Evolutionary conservation across 495 filamentous ascomycete genomes (phyloP).

Genomic region (Podospora bellae-mahoneyi): DNA sequence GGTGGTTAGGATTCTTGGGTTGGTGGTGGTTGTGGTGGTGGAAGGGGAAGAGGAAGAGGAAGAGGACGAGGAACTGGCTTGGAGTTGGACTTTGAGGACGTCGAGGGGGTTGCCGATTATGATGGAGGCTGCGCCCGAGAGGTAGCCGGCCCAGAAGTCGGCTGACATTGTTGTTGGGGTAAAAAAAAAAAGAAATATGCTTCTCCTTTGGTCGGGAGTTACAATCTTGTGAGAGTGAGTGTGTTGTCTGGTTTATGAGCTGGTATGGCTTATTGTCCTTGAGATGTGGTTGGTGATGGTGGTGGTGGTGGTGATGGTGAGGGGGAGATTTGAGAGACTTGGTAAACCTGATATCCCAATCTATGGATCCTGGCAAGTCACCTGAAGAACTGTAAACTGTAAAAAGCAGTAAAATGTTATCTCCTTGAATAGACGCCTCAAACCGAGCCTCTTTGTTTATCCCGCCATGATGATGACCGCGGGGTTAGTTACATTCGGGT

Average conservation of each 20-base stretch:
- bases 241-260: background rate
- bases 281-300: background rate
- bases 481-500: background rate
- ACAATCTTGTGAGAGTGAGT: too few relatives aligned
- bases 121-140: conserved; percentile 78
- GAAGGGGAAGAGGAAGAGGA: conserved; percentile 8
- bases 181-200: background rate
- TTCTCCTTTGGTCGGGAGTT: too few relatives aligned
- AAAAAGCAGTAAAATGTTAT: background rate
- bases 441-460: conserved; percentile 37
- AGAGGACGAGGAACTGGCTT: conserved; percentile 47
- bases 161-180: conserved; percentile 56
- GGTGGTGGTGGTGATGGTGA: background rate
- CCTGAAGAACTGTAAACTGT: background rate
- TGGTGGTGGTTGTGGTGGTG: background rate
- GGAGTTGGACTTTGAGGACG: conserved; percentile 76
- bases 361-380: too few relatives aligned
- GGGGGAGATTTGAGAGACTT: background rate
- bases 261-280: background rate
- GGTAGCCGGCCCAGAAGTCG: conserved; percentile 84
- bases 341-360: too few relatives aligned
- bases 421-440: conserved; percentile 44
- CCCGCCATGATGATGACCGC: background rate
- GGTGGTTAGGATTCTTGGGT: background rate
- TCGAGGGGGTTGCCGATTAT: conserved; percentile 86